Evolutionary conservation across 2,329 filamentous ascomycete genomes (phyloP), one percentile per base, ranked within the genome.

Genomic region (Arthroderma sp.): DNA sequence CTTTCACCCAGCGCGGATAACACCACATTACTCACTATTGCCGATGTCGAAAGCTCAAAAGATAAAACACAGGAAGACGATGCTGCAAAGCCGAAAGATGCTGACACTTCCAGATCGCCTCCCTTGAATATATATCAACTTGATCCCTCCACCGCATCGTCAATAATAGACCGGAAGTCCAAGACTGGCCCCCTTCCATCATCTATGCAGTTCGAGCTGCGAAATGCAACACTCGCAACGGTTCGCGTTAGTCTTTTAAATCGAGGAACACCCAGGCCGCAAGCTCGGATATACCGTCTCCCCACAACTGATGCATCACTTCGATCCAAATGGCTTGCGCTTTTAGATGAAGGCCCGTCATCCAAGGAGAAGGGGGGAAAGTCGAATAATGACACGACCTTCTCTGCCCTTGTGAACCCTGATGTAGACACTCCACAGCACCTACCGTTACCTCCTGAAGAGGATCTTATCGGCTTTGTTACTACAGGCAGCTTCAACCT

Each of bases 401-500:
- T 69, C 71, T 10, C 66, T 79, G 10, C 58, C 74, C 5, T 63
- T 65, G 30, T 63, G 63, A 11, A 66, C 66, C 10, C 64, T 64
- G 27, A 56, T 57, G 32, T 53, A 58, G 3, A 55, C 57, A 8
- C 68, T 62, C 48, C 59, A 58, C 45, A 58, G 53, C 42, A 64
- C 58, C 58, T 67, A 4, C 62, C 78, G 0, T 78, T 87, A n/a
- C 89, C 89, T 0, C 70, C 72, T 6, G 78, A 79, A 50, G 70
- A 75, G 22, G 84, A 95, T 59, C 70, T 96, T 8, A 76, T 96
- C 42, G 91, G 91, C 0, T 98, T 94, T 59, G 80, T 95, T 27
- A 95, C 87, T 2, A 83, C 82, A 1, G 91, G 89, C 0, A 82
- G 84, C 42, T 94, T 82, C 60, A 87, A 82, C 55, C 73, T 96